Conservation (phyloP, 768 basidiomycete species). For the Piloderma croceum region DNA sequence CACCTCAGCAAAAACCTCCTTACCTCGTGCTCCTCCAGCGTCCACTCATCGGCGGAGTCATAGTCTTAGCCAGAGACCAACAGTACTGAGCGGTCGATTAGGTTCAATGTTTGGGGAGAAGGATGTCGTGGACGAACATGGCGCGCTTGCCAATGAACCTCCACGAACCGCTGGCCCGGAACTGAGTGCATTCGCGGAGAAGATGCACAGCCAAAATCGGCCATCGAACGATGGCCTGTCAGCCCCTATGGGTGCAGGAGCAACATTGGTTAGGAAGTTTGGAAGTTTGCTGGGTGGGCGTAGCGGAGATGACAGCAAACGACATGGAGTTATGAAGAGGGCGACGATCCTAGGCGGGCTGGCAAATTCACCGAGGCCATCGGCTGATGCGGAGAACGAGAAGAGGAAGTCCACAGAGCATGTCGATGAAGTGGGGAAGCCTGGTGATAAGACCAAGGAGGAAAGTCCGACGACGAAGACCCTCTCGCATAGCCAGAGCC, state of each 20-base stretch:
- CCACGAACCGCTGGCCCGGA: slow-evolving; percentile 69
- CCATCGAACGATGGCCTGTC: too few relatives aligned
- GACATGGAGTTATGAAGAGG: slow-evolving; percentile 37
- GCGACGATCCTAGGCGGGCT: slow-evolving; percentile 47
- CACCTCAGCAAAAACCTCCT: too few relatives aligned
- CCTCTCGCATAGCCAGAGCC: slow-evolving; percentile 31
- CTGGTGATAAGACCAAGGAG: slow-evolving; percentile 13
- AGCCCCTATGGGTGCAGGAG: slow-evolving; percentile 49
- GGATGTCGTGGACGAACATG: slow-evolving; percentile 39
- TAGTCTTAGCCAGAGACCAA: slow-evolving; percentile 73
- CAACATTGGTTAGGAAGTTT: slow-evolving; percentile 73
- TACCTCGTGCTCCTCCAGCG: slow-evolving; percentile 69
- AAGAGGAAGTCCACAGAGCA: slow-evolving; percentile 23
- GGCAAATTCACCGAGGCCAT: slow-evolving; percentile 29
- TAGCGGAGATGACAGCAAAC: slow-evolving; percentile 28
- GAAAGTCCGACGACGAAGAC: slow-evolving; percentile 15
- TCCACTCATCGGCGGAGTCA: slow-evolving; percentile 80
- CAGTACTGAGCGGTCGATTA: slow-evolving; percentile 46
- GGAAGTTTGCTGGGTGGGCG: slow-evolving; percentile 61
- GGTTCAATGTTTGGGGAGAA: slow-evolving; percentile 46
- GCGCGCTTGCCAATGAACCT: slow-evolving; percentile 28
- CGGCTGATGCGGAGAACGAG: slow-evolving; percentile 25
- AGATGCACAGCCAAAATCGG: slow-evolving; percentile 24
- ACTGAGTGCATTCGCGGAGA: slow-evolving; percentile 44
- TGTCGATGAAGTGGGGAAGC: slow-evolving; percentile 11